These are phyloP conservation scores for Rhodotorula sp. DNA, from an alignment of 1,284 basidiomycete genomes.

Conservation along the genomic window DNA sequence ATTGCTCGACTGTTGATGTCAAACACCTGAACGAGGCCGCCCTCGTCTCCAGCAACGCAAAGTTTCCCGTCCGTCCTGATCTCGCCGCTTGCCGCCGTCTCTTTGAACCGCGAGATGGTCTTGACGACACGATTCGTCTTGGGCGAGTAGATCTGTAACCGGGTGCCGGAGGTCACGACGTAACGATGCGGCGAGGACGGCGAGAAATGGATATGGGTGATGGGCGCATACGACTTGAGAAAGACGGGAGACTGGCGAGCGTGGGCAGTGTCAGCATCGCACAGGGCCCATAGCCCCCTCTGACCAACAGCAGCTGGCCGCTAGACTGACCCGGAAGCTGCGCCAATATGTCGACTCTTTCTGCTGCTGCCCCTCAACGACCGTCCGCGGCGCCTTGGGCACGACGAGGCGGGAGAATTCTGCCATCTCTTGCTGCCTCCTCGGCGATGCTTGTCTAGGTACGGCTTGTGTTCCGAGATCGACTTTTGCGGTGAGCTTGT, in stretches of 20 bases:
- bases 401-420: slow-evolving; percentile 39
- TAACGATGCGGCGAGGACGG: slow-evolving; percentile 82
- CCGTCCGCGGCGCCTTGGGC: slow-evolving; percentile 32
- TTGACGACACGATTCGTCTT: slow-evolving; percentile 93
- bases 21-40: slow-evolving; percentile 90
- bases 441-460: background rate
- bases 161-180: slow-evolving; percentile 89
- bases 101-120: slow-evolving; percentile 94
- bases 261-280: background rate
- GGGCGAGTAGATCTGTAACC: slow-evolving; percentile 93
- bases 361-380: slow-evolving; percentile 25
- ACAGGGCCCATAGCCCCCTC: too few relatives aligned
- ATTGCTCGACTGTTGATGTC: slow-evolving; percentile 94
- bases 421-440: slow-evolving; percentile 20
- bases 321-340: slow-evolving; percentile 29
- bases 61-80: slow-evolving; percentile 92
- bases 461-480: background rate
- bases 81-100: slow-evolving; percentile 81
- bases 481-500: background rate
- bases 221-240: slow-evolving; percentile 90
- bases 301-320: background rate
- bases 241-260: slow-evolving; percentile 69
- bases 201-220: slow-evolving; percentile 87
- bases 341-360: slow-evolving; percentile 40
- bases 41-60: slow-evolving; percentile 91